These are phyloP conservation scores for Psidium friedrichsthalianum DNA, from an alignment of 345 rosid species.

Conservation along the genomic window DNA sequence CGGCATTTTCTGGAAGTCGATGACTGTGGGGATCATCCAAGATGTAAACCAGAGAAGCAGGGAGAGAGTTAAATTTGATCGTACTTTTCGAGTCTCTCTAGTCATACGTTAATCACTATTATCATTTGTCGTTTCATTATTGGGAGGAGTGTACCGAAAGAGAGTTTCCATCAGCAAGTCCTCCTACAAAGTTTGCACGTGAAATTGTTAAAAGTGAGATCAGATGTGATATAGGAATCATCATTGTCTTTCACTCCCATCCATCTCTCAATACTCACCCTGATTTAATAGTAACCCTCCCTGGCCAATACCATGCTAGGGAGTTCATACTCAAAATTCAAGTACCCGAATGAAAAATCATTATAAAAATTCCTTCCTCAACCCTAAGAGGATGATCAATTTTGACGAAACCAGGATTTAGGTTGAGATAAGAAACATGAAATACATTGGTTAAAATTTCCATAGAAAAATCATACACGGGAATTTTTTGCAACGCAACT, in stretches of 20 bases:
- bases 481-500: too few species aligned
- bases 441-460: neutral
- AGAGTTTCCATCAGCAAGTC: neutral
- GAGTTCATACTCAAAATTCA: neutral
- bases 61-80: too few species aligned
- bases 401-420: neutral
- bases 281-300: neutral
- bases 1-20: too few species aligned
- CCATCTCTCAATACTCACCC: neutral
- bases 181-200: too few species aligned
- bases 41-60: too few species aligned
- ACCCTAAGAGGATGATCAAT: neutral
- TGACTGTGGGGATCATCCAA: too few species aligned
- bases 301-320: neutral
- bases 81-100: neutral
- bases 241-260: neutral
- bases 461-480: neutral
- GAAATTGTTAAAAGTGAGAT: neutral
- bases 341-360: neutral
- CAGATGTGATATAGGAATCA: neutral
- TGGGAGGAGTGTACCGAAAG: neutral
- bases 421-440: neutral
- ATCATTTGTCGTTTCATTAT: neutral
- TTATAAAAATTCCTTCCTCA: neutral
- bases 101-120: neutral